Conservation (phyloP, 2,329 filamentous ascomycete genomes). For the Tothia fuscella region DNA sequence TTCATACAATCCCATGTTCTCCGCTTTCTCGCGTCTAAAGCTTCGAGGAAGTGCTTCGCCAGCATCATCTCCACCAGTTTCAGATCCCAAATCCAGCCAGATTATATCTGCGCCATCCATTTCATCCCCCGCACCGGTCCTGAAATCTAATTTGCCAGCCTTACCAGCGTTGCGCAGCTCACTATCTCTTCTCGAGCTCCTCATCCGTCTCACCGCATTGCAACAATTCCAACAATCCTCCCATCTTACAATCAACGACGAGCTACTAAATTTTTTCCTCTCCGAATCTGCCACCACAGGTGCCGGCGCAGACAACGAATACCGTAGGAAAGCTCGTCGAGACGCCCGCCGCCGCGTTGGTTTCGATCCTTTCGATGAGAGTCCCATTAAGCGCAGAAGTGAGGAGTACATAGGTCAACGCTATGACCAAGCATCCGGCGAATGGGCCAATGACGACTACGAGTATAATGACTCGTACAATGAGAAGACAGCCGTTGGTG, state of each 20-base stretch:
- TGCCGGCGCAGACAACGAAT: constrained; percentile 48
- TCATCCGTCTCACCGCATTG: constrained; percentile 72
- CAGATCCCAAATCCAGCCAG: constrained; percentile 9
- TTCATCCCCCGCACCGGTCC: constrained; percentile 20
- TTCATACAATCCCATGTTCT: background rate
- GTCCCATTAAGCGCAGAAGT: constrained; percentile 51
- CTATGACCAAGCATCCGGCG: background rate
- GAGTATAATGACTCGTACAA: background rate
- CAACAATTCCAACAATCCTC: constrained; percentile 88
- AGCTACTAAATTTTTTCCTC: constrained; percentile 80
- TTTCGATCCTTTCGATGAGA: constrained; percentile 63
- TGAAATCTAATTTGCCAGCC: constrained; percentile 15
- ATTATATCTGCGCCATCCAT: constrained; percentile 10
- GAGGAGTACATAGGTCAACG: constrained; percentile 46
- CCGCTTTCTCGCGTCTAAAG: background rate
- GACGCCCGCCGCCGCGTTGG: constrained; percentile 52
- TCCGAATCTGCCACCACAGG: constrained; percentile 55
- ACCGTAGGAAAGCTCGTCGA: constrained; percentile 46
- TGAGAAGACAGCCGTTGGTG: background rate
- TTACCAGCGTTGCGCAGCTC: constrained; percentile 49
- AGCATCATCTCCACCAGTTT: constrained; percentile 8
- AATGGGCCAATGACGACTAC: background rate
- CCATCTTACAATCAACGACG: constrained; percentile 80
- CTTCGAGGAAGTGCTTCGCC: constrained; percentile 7
- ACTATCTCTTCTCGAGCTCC: constrained; percentile 74